Evolutionary conservation across 257 asterid genomes (phyloP).

Genomic region (Gardenia jasminoides): DNA sequence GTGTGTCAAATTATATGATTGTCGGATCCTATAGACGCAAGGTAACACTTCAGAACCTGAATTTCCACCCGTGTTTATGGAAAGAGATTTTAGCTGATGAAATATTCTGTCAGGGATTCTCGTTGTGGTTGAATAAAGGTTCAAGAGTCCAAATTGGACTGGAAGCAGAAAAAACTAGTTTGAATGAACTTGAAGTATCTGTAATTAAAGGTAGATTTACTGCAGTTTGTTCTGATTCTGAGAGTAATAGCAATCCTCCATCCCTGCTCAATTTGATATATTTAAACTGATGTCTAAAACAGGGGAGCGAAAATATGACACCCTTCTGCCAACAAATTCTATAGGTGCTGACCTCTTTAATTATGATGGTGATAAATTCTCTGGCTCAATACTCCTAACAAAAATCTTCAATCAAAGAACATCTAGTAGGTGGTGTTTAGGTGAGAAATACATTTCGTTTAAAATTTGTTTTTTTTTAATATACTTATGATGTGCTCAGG

Average conservation of each 20-base stretch:
- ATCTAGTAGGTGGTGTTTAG: background rate
- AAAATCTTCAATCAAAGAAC: background rate
- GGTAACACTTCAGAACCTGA: background rate
- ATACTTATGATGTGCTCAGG: background rate
- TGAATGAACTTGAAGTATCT: constrained; percentile 21
- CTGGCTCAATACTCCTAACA: background rate
- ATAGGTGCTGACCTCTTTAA: background rate
- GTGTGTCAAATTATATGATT: constrained; percentile 8
- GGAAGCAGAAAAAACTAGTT: constrained; percentile 3
- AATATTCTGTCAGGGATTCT: constrained; percentile 5
- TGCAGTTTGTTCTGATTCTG: constrained; percentile 1
- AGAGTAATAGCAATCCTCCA: too few relatives aligned
- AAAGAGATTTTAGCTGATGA: background rate
- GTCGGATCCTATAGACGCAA: constrained; percentile 10
- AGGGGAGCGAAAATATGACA: constrained; percentile 15
- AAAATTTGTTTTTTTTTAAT: background rate
- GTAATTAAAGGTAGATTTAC: constrained; percentile 1
- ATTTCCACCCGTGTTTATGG: background rate
- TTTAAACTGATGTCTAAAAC: background rate
- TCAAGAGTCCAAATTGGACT: constrained; percentile 18
- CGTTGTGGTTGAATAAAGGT: constrained; percentile 18
- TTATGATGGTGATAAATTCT: background rate
- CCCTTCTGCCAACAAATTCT: constrained; percentile 8
- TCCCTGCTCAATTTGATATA: background rate
- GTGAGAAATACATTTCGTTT: background rate